Evolutionary conservation across 805 yeast species (phyloP).

Genomic region (Cyberlindnera maclurae): DNA sequence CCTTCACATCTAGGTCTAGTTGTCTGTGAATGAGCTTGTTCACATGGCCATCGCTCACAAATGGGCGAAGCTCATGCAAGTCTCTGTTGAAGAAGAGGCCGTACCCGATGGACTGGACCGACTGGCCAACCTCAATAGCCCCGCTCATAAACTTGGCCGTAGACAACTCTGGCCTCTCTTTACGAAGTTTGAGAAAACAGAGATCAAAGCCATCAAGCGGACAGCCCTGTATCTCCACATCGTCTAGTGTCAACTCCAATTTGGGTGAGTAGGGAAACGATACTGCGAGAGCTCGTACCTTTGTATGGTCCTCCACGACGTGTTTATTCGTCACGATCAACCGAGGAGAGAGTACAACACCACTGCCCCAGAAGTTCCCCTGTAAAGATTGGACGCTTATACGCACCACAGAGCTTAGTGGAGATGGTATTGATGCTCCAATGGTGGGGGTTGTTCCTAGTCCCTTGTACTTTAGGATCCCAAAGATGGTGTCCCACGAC

Average conservation of each 20-base stretch:
- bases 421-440: not conserved
- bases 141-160: conserved; percentile 10
- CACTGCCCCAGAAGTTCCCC: conserved; percentile 25
- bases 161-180: conserved; percentile 1
- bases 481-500: conserved; percentile 21
- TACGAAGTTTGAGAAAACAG: conserved; percentile 16
- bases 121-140: conserved; percentile 11
- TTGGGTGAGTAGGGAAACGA: too few relatives aligned
- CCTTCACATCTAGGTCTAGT: not conserved
- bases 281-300: not conserved
- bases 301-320: conserved; percentile 16
- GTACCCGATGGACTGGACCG: conserved; percentile 21
- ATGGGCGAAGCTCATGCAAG: conserved; percentile 10
- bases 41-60: conserved; percentile 18
- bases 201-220: conserved; percentile 23
- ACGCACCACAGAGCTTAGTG: conserved; percentile 15
- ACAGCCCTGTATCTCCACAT: conserved; percentile 10
- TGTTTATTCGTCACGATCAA: conserved; percentile 22
- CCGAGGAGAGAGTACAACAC: conserved; percentile 14
- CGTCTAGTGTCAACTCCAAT: not conserved
- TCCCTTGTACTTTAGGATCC: conserved; percentile 7
- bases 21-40: conserved; percentile 13
- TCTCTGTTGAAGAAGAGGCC: conserved; percentile 17
- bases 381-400: conserved; percentile 14
- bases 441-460: not conserved